Percentiles rank a stretch among this genome's conserved stretches.
Evolutionary conservation across 2,329 filamentous ascomycete genomes (phyloP).

Genomic region (Neofusicoccum kwambonambiense): DNA sequence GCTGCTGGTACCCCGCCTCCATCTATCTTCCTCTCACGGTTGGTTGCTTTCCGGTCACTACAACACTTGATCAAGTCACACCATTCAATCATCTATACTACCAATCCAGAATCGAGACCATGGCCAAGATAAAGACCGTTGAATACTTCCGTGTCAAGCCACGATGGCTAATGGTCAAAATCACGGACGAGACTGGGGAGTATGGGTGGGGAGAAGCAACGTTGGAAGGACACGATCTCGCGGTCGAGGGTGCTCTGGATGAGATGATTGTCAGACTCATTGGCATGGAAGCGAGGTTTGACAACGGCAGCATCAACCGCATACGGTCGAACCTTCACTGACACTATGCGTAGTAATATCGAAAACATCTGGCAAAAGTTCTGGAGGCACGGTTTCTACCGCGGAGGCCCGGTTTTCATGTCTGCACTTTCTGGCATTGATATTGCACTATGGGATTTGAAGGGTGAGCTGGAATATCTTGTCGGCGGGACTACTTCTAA

Average conservation of each 20-base stretch:
- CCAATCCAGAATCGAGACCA: constrained; percentile 28
- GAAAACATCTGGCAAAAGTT: constrained; percentile 77
- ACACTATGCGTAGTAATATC: constrained; percentile 57
- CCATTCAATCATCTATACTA: neutral
- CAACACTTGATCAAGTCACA: neutral
- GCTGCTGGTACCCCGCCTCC: neutral
- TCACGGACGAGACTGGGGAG: constrained; percentile 64
- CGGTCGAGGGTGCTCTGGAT: constrained; percentile 71
- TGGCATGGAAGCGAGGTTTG: constrained; percentile 68
- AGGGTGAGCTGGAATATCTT: constrained; percentile 33
- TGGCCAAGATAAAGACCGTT: constrained; percentile 64
- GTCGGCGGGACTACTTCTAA: neutral
- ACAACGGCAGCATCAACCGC: neutral
- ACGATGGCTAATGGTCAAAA: constrained; percentile 75
- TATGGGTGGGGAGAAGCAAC: constrained; percentile 74
- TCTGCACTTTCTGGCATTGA: constrained; percentile 16
- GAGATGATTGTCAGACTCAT: constrained; percentile 62
- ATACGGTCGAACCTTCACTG: no score
- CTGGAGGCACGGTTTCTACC: constrained; percentile 69
- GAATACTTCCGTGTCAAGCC: constrained; percentile 75
- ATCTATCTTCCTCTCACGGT: no score
- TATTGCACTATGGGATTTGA: constrained; percentile 22
- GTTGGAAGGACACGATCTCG: constrained; percentile 69
- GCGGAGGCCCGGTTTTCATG: constrained; percentile 46
- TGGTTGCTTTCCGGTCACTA: neutral